Percentiles rank a stretch among this genome's conserved stretches.
Conservation (phyloP, 495 filamentous ascomycete species). For the Xylona heveae region DNA sequence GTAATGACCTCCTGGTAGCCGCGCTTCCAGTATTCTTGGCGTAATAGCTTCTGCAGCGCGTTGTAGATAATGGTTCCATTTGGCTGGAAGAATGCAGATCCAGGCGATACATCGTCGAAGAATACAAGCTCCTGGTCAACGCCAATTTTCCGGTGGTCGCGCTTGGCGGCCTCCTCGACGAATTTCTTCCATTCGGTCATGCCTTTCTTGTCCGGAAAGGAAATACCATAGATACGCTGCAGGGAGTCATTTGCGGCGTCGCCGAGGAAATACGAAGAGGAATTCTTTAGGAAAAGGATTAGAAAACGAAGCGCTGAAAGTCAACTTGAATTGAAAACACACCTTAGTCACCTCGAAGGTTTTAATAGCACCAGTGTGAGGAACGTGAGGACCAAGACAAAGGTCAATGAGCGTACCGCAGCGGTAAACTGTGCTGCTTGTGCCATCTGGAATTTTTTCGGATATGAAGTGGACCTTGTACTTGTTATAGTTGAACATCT, state of each 20-base stretch:
- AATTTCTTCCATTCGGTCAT: slow-evolving; percentile 82
- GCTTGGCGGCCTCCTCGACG: slow-evolving; percentile 86
- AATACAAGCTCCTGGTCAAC: slow-evolving; percentile 93
- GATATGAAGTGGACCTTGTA: slow-evolving; percentile 94
- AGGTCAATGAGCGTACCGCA: slow-evolving; percentile 65
- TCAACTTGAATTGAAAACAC: slow-evolving; percentile 3
- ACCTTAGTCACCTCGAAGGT: slow-evolving; percentile 79
- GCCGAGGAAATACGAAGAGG: slow-evolving; percentile 89
- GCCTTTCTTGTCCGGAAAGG: slow-evolving; percentile 90
- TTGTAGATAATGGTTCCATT: slow-evolving; percentile 88
- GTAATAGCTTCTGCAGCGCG: slow-evolving; percentile 55
- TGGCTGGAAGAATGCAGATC: slow-evolving; percentile 84
- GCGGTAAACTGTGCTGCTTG: slow-evolving; percentile 82
- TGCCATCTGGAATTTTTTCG: slow-evolving; percentile 72
- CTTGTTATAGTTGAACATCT: slow-evolving; percentile 94
- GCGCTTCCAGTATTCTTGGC: slow-evolving; percentile 76
- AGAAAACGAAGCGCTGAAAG: no score
- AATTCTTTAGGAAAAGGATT: slow-evolving; percentile 37
- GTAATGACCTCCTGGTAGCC: slow-evolving; percentile 89
- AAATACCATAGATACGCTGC: slow-evolving; percentile 89
- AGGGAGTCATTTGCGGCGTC: slow-evolving; percentile 82
- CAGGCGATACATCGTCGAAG: slow-evolving; percentile 80
- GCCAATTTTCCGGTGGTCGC: slow-evolving; percentile 79
- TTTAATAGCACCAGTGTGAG: slow-evolving; percentile 81
- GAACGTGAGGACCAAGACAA: slow-evolving; percentile 68